Conservation (phyloP, 2,329 filamentous ascomycete genomes). For the Paracoccidioides lutzii region DNA sequence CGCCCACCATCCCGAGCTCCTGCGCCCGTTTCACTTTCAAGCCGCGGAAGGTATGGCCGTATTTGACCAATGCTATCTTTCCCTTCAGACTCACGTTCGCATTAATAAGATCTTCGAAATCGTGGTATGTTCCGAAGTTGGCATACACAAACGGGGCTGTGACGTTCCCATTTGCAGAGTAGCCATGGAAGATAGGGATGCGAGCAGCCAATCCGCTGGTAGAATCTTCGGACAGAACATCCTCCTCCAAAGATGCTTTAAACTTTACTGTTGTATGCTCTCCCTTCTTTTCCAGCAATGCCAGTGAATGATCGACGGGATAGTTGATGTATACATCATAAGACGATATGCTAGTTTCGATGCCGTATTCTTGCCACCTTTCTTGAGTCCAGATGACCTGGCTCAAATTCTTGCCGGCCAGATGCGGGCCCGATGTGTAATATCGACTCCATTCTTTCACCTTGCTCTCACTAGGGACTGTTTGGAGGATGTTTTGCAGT, state of each 20-base stretch:
- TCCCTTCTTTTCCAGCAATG: constrained; percentile 43
- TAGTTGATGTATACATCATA: constrained; percentile 74
- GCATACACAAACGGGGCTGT: constrained; percentile 77
- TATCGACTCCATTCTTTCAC: constrained; percentile 63
- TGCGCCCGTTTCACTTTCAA: constrained; percentile 88
- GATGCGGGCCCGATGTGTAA: constrained; percentile 62
- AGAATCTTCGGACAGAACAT: constrained; percentile 68
- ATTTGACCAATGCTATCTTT: constrained; percentile 77
- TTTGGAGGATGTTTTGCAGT: constrained; percentile 41
- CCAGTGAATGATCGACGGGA: constrained; percentile 56
- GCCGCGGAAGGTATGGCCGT: constrained; percentile 76
- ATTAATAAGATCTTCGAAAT: constrained; percentile 68
- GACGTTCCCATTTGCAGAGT: constrained; percentile 83
- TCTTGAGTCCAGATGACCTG: constrained; percentile 66
- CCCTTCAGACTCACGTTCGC: constrained; percentile 65
- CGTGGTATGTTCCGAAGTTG: constrained; percentile 78
- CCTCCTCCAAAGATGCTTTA: constrained; percentile 70
- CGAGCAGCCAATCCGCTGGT: constrained; percentile 60
- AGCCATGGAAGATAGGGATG: constrained; percentile 87
- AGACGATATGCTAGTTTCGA: constrained; percentile 47
- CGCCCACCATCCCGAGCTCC: constrained; percentile 78
- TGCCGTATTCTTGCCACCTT: constrained; percentile 58
- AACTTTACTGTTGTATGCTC: constrained; percentile 48
- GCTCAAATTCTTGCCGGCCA: constrained; percentile 65
- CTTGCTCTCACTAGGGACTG: constrained; percentile 42